phyloP scores from a whole-genome alignment of 2,329 filamentous ascomycete genomes.

The Pseudogymnoascus sp. region DNA sequence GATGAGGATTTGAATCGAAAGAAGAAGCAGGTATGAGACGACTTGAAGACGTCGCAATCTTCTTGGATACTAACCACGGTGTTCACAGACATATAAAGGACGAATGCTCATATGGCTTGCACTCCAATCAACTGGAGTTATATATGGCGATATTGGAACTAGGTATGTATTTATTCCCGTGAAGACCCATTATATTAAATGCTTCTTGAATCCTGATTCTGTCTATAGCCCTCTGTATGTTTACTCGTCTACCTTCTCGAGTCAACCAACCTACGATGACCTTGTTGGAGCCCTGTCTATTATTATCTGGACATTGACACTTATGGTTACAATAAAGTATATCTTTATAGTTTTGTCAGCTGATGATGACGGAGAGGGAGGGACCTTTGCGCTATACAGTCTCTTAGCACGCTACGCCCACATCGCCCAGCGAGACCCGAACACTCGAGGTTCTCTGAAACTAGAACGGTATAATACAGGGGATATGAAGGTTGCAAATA shows the following conservation, averaged over 20 bases:
- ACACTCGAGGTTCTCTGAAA: conserved; percentile 45
- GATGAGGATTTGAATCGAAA: conserved; percentile 25
- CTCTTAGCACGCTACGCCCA: conserved; percentile 54
- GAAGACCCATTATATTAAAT: neutral
- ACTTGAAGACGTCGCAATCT: neutral
- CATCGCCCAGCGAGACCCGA: conserved; percentile 53
- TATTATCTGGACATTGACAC: conserved; percentile 60
- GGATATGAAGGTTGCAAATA: conserved; percentile 46
- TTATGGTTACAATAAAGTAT: conserved; percentile 66
- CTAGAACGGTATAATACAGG: conserved; percentile 52
- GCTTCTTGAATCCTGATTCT: neutral
- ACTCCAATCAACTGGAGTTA: conserved; percentile 59
- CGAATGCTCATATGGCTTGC: conserved; percentile 40
- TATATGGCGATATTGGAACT: conserved; percentile 62
- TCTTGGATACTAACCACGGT: neutral
- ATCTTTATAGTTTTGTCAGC: conserved; percentile 57
- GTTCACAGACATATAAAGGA: conserved; percentile 20
- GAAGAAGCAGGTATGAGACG: conserved; percentile 25
- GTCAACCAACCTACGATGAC: conserved; percentile 47
- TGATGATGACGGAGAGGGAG: conserved; percentile 64
- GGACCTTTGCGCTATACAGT: conserved; percentile 61
- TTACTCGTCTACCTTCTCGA: conserved; percentile 58
- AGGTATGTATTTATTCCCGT: conserved; percentile 19
- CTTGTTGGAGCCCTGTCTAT: conserved; percentile 59
- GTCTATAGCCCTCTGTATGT: conserved; percentile 55